A percentile compares a stretch with the other conserved stretches of the same genome.
These are phyloP conservation scores for Clarireedia monteithiana DNA, from an alignment of 2,329 filamentous ascomycete species.

Conservation along the genomic window DNA sequence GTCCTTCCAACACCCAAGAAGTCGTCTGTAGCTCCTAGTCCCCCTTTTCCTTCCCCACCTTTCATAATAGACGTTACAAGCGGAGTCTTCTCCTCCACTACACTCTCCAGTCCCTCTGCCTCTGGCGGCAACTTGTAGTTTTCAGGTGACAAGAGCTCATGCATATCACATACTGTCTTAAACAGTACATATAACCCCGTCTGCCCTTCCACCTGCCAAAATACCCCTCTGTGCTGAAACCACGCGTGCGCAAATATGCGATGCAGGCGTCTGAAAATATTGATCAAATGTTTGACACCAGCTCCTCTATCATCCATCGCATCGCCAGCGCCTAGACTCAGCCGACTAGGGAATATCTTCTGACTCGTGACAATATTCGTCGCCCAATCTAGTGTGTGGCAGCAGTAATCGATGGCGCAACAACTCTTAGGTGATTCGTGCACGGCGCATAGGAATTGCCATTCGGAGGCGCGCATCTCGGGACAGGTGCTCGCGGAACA, in stretches of 20 bases:
- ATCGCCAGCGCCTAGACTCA: slow-evolving; percentile 31
- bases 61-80: slow-evolving; percentile 30
- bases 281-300: slow-evolving; percentile 78
- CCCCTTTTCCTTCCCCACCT: slow-evolving; percentile 25
- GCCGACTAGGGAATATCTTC: slow-evolving; percentile 86
- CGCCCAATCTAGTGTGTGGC: slow-evolving; percentile 96
- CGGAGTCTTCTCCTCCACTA: slow-evolving; percentile 35
- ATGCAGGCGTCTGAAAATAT: slow-evolving; percentile 90
- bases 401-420: slow-evolving; percentile 98
- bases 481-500: slow-evolving; percentile 87
- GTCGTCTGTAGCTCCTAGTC: slow-evolving; percentile 39
- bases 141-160: slow-evolving; percentile 81
- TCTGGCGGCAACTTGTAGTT: slow-evolving; percentile 94
- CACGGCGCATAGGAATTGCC: slow-evolving; percentile 97
- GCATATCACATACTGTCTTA: slow-evolving; percentile 92
- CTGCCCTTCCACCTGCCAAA: slow-evolving; percentile 86
- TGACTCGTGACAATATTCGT: slow-evolving; percentile 89
- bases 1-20: slow-evolving; percentile 48
- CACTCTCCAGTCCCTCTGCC: slow-evolving; percentile 71
- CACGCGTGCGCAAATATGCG: slow-evolving; percentile 97
- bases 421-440: slow-evolving; percentile 95
- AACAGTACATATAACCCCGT: slow-evolving; percentile 95
- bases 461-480: slow-evolving; percentile 97
- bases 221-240: slow-evolving; percentile 94
- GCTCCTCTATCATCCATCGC: slow-evolving; percentile 50